Conservation (phyloP, 805 yeast genomes). For the Danielia oregonensis region DNA sequence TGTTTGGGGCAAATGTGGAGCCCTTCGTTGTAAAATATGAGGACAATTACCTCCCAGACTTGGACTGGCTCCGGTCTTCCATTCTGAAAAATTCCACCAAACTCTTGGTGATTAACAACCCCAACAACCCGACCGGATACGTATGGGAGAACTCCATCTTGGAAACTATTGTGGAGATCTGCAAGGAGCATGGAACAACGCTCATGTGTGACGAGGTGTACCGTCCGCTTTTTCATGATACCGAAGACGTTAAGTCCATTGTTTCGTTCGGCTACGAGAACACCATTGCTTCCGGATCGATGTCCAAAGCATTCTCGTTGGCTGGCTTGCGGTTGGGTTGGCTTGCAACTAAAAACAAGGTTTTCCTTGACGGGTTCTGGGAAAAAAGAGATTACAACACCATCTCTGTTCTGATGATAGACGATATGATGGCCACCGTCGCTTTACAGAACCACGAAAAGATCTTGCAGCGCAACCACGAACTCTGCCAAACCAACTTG, state of each 20-base stretch:
- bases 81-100: constrained; percentile 33
- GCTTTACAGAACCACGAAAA: constrained; percentile 32
- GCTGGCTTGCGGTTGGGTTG: constrained; percentile 56
- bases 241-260: constrained; percentile 24
- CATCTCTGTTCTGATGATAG: constrained; percentile 45
- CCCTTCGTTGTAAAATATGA: constrained; percentile 29
- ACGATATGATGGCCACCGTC: constrained; percentile 43
- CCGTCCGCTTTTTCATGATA: constrained; percentile 46
- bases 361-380: constrained; percentile 27
- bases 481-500: constrained; percentile 38
- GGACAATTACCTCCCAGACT: constrained; percentile 34
- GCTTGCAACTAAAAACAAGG: constrained; percentile 37
- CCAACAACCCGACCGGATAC: constrained; percentile 33
- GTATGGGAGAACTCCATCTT: constrained; percentile 35
- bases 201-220: constrained; percentile 52
- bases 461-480: constrained; percentile 37
- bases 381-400: constrained; percentile 48
- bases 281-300: constrained; percentile 46
- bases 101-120: constrained; percentile 42
- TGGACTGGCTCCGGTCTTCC: constrained; percentile 26
- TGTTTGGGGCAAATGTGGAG: constrained; percentile 36
- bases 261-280: constrained; percentile 38
- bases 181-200: constrained; percentile 28
- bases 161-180: constrained; percentile 33
- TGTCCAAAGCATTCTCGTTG: constrained; percentile 51